Percentiles rank a stretch among this genome's conserved stretches.
phyloP scores from a whole-genome alignment of 179 eudicot genomes.

The Beta lomatogona region DNA sequence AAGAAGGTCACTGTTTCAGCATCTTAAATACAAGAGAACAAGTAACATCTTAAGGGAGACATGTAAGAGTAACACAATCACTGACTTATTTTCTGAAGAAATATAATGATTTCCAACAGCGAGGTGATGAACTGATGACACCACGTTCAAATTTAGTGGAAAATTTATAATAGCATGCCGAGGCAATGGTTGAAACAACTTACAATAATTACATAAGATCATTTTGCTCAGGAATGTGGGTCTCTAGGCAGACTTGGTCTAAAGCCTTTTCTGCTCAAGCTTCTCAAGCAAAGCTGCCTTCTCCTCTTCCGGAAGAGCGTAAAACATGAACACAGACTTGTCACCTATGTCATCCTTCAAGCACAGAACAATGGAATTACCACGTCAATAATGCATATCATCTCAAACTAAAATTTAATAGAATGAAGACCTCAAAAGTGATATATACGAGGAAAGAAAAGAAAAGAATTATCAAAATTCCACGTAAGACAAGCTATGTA shows the following conservation, averaged over 20 bases:
- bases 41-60: neutral
- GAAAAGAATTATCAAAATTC: neutral
- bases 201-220: conserved; percentile 6
- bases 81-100: neutral
- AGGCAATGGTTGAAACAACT: neutral
- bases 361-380: neutral
- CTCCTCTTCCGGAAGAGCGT: conserved; percentile 73
- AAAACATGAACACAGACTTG: conserved; percentile 89
- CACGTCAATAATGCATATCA: neutral
- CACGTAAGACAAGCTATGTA: conserved; percentile 19
- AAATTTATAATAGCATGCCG: neutral
- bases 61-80: neutral
- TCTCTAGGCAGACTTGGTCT: conserved; percentile 13
- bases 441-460: neutral
- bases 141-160: neutral
- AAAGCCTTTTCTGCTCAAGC: conserved; percentile 47
- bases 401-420: neutral
- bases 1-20: neutral
- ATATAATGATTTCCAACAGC: neutral
- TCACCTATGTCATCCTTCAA: conserved; percentile 94
- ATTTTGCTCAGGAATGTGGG: neutral
- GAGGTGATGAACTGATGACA: too few relatives aligned
- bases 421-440: neutral
- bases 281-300: conserved; percentile 60
- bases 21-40: neutral